Percentiles rank a stretch among this genome's conserved stretches.
These are phyloP conservation scores for Gossypium stocksii DNA, from an alignment of 345 rosid species.

Conservation along the genomic window DNA sequence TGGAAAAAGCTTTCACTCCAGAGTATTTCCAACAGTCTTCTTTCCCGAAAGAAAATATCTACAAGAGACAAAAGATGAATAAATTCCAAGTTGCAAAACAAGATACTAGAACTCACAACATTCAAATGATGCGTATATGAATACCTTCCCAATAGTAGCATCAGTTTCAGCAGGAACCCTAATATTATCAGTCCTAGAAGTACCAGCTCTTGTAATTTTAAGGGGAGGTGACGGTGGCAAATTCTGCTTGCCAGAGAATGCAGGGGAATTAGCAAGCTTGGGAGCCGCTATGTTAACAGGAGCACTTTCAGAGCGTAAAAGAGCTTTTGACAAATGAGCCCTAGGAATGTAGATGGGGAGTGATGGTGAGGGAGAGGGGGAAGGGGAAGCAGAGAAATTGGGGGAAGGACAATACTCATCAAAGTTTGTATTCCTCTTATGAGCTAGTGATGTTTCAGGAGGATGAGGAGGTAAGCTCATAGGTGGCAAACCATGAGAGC, in stretches of 20 bases:
- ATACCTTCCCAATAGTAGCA: constrained; percentile 64
- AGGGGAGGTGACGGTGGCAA: constrained; percentile 59
- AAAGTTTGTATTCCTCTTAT: constrained; percentile 40
- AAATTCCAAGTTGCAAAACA: constrained; percentile 8
- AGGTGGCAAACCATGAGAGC: constrained; percentile 36
- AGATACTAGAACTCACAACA: background rate
- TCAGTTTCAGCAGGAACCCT: constrained; percentile 36
- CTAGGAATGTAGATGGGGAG: constrained; percentile 54
- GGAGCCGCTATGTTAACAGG: constrained; percentile 60
- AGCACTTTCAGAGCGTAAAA: constrained; percentile 73
- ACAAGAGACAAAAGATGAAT: constrained; percentile 16
- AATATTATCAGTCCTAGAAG: constrained; percentile 39
- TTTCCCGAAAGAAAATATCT: constrained; percentile 49
- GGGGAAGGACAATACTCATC: constrained; percentile 64
- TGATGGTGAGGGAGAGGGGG: constrained; percentile 45
- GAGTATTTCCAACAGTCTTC: constrained; percentile 46
- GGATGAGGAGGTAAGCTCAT: constrained; percentile 55
- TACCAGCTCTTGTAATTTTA: constrained; percentile 36
- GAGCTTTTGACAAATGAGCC: constrained; percentile 34
- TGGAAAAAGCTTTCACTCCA: constrained; percentile 46
- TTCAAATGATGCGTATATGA: constrained; percentile 2
- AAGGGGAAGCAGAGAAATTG: constrained; percentile 53
- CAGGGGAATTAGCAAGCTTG: constrained; percentile 39
- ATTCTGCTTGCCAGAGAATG: constrained; percentile 38
- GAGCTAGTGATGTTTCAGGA: constrained; percentile 42